phyloP scores from a whole-genome alignment of 2,329 filamentous ascomycete species.

The Curvularia sp. region DNA sequence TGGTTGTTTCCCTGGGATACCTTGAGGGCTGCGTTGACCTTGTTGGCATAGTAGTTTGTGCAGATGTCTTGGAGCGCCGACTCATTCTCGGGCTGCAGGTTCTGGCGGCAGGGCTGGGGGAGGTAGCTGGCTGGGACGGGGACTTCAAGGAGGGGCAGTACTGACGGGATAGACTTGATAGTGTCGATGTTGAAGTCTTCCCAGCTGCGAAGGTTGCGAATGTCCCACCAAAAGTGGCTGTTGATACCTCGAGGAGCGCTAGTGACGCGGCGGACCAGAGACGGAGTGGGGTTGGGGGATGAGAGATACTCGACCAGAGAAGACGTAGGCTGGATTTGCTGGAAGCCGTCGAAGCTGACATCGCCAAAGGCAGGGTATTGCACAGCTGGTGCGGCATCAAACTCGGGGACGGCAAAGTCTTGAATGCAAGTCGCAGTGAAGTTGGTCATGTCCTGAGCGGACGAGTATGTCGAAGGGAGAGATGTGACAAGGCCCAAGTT shows the following conservation, averaged over 20 bases:
- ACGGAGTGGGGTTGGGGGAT: conserved; percentile 78
- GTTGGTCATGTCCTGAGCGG: conserved; percentile 44
- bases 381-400: conserved; percentile 51
- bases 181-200: conserved; percentile 75
- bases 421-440: conserved; percentile 41
- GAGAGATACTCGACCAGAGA: conserved; percentile 82
- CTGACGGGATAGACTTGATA: conserved; percentile 75
- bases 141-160: conserved; percentile 71
- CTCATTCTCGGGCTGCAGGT: conserved; percentile 79
- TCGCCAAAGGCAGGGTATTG: conserved; percentile 55
- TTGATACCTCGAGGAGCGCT: conserved; percentile 72
- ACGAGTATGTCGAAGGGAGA: conserved; percentile 47
- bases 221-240: conserved; percentile 95
- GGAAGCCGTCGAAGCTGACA: conserved; percentile 49
- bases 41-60: conserved; percentile 79
- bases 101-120: conserved; percentile 62
- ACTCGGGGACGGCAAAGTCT: conserved; percentile 48
- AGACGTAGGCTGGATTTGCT: conserved; percentile 59
- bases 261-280: conserved; percentile 79
- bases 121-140: conserved; percentile 69
- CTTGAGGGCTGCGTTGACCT: conserved; percentile 83
- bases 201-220: conserved; percentile 87
- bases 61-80: conserved; percentile 77
- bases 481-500: conserved; percentile 52
- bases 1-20: conserved; percentile 75